A percentile compares a stretch with the other conserved stretches of the same genome.
Evolutionary conservation across 805 yeast genomes (phyloP).

Genomic region (Kuraishia cidri): DNA sequence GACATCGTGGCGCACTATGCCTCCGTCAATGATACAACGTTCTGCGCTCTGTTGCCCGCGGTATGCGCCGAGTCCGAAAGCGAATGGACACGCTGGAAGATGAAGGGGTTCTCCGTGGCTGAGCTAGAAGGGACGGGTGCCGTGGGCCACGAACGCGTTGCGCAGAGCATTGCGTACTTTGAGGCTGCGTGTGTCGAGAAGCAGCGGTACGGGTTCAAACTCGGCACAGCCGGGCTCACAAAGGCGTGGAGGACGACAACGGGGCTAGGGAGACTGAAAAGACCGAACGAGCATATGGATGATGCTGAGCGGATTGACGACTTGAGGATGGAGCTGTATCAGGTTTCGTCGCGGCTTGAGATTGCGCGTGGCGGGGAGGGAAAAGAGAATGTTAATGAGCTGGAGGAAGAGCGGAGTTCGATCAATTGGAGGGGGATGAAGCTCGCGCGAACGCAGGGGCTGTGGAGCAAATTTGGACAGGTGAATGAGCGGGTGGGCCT

Average conservation of each 20-base stretch:
- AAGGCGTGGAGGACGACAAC: conserved; percentile 17
- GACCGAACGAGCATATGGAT: conserved; percentile 3
- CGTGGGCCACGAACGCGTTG: too few species aligned
- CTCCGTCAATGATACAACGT: too few species aligned
- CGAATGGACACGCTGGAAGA: conserved; percentile 18
- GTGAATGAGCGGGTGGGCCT: conserved; percentile 8
- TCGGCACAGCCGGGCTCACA: conserved; percentile 20
- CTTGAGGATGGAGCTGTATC: conserved; percentile 19
- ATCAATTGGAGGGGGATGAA: conserved; percentile 17
- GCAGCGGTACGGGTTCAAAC: conserved; percentile 10
- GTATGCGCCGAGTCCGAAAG: conserved; percentile 9
- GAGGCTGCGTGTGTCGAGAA: background rate
- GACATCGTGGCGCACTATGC: too few species aligned
- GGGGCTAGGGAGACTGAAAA: conserved; percentile 10
- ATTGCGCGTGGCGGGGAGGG: background rate
- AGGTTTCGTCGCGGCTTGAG: conserved; percentile 2
- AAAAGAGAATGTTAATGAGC: conserved; percentile 1
- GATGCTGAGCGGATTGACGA: conserved; percentile 11
- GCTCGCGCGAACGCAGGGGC: conserved; percentile 9
- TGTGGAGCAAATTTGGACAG: conserved; percentile 9
- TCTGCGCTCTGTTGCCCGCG: conserved; percentile 8
- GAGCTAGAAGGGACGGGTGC: too few species aligned
- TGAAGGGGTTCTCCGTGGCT: conserved; percentile 17
- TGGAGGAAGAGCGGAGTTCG: conserved; percentile 8
- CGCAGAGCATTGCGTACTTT: background rate